phyloP scores from a whole-genome alignment of 176 grass and related monocot species.

The Musa schizocarpa region DNA sequence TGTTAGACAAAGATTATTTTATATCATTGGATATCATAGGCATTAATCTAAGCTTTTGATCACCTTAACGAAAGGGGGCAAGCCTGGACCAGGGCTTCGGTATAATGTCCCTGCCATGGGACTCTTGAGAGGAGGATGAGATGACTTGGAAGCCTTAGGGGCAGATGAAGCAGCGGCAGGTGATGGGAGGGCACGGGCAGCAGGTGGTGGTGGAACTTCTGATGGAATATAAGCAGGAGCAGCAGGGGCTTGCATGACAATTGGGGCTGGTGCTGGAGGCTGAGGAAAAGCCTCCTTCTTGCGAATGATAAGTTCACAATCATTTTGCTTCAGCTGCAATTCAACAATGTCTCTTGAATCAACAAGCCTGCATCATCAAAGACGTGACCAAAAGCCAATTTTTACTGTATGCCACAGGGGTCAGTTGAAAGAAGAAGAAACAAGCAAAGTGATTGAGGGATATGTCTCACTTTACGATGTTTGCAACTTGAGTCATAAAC shows the following conservation, averaged over 20 bases:
- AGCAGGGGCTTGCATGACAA: slow-evolving; percentile 17
- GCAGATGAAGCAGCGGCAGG: background rate
- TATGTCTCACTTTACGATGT: slow-evolving; percentile 10
- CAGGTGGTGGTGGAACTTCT: background rate
- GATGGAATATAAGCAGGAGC: background rate
- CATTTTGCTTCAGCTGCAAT: slow-evolving; percentile 21
- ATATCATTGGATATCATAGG: background rate
- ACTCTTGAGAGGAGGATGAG: slow-evolving; percentile 20
- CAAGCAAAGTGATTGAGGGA: background rate
- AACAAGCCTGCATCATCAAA: slow-evolving; percentile 13
- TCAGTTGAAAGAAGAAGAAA: background rate
- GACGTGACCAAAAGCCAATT: background rate
- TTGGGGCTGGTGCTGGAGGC: slow-evolving; percentile 1
- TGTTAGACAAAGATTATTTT: background rate
- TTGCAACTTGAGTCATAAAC: slow-evolving; percentile 18
- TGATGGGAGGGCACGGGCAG: background rate
- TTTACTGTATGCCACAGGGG: background rate
- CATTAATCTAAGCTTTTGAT: background rate
- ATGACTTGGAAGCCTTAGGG: slow-evolving; percentile 11
- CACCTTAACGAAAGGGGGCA: slow-evolving; percentile 19
- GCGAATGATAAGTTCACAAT: slow-evolving; percentile 13
- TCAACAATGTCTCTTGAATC: slow-evolving; percentile 17
- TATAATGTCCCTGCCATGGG: slow-evolving; percentile 27
- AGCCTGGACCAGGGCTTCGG: slow-evolving; percentile 19
- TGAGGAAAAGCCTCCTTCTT: slow-evolving; percentile 19